A percentile compares a stretch with the other conserved stretches of the same genome.
Evolutionary conservation across 257 asterid genomes (phyloP).

Genomic region (Knoxia roxburghii): DNA sequence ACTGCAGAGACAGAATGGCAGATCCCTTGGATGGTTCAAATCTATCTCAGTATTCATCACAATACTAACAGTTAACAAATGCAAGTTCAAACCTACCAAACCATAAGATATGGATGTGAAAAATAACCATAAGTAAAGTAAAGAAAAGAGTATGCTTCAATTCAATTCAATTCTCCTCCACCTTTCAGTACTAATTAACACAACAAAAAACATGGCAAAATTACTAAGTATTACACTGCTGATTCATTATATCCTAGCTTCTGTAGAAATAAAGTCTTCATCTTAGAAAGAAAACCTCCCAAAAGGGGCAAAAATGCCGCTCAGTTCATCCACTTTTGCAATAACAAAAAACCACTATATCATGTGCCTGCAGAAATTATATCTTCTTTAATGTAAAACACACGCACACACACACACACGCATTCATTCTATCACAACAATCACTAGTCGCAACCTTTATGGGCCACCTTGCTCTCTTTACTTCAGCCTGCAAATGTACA

Average conservation of each 20-base stretch:
- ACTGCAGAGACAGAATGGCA: too few species aligned
- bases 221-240: slow-evolving; percentile 2
- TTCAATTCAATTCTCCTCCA: background rate
- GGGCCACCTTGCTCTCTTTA: slow-evolving; percentile 26
- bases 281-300: slow-evolving; percentile 11
- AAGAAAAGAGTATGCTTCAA: too few species aligned
- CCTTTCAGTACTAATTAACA: background rate
- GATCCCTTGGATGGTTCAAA: too few species aligned
- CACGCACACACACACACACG: slow-evolving; percentile 40
- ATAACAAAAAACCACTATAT: slow-evolving; percentile 27
- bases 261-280: too few species aligned
- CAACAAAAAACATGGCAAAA: background rate
- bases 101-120: too few species aligned
- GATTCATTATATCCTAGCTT: slow-evolving; percentile 11
- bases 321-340: slow-evolving; percentile 19
- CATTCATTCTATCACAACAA: slow-evolving; percentile 22
- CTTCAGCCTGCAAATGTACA: slow-evolving; percentile 36
- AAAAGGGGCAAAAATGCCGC: slow-evolving; percentile 15
- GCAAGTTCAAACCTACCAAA: too few species aligned
- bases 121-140: too few species aligned
- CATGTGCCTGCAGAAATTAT: slow-evolving; percentile 5
- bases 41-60: too few species aligned
- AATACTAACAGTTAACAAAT: too few species aligned
- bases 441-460: slow-evolving; percentile 34
- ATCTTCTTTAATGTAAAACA: slow-evolving; percentile 18